These are phyloP conservation scores for Pichia insulana DNA, from an alignment of 805 yeast genomes.

Conservation along the genomic window DNA sequence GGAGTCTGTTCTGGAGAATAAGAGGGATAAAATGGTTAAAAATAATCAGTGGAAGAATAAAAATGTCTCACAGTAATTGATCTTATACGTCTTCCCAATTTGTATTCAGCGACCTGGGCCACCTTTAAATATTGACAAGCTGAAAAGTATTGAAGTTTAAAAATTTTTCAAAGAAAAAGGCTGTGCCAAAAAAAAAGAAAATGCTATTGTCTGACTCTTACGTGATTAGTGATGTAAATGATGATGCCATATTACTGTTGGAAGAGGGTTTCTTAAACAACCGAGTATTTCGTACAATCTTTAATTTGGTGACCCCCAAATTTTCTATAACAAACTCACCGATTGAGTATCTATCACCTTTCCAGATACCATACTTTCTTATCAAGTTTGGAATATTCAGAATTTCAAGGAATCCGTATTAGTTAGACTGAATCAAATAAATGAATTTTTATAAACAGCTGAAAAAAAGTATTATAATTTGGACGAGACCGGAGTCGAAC, in stretches of 20 bases:
- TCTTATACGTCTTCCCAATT: background rate
- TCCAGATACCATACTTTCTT: no score
- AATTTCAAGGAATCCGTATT: no score
- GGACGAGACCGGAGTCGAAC: slow-evolving; percentile 77
- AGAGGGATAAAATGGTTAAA: slow-evolving; percentile 11
- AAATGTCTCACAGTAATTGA: background rate
- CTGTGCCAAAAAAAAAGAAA: background rate
- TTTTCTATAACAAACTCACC: no score
- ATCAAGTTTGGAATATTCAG: no score
- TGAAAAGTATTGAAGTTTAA: background rate
- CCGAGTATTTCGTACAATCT: background rate
- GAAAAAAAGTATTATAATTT: slow-evolving; percentile 24
- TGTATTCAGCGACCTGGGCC: no score
- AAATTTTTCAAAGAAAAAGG: background rate
- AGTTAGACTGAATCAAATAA: no score
- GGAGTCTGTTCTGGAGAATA: slow-evolving; percentile 16
- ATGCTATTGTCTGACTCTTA: background rate
- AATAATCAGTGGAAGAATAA: background rate
- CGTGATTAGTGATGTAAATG: background rate
- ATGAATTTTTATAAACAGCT: no score
- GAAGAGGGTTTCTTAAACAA: background rate
- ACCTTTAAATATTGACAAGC: background rate
- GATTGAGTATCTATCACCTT: no score
- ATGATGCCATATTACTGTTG: background rate
- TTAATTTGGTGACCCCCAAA: no score